Evolutionary conservation across 441 rosid genomes (phyloP), one percentile per base, ranked within the genome.

Genomic region (Flueggea neowawraea): DNA sequence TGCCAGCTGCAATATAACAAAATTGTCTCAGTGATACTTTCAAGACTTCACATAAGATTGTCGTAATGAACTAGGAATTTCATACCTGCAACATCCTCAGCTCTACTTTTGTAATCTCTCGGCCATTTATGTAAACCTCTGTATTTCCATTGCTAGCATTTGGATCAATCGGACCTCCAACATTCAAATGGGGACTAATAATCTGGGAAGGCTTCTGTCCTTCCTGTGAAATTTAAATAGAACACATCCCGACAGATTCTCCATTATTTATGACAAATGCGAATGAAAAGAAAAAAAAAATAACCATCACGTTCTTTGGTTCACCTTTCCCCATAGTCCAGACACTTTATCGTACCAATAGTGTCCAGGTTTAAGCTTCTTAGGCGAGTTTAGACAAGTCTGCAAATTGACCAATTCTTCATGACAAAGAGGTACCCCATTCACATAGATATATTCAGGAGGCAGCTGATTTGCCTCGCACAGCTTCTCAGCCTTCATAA

Each of bases 271-370:
- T 3, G 60, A 57, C 44, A 22, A 68, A 6, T 22, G 11, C 9
- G 41, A 16, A 62, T 11, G 16, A 41, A 58, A 64, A 31, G 45
- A 36, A 8, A 43, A 6, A 43, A 39, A 61, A 16, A 9, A 2
- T 28, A 55, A 6, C 11, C 16, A 13, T 36, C 12, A 12, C 5
- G 16, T 10, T 28, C 60, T 45, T 41, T 61, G 53, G 75, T 70
- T 84, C 79, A 95, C 99, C 97, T 95, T 91, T 78, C 97, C 99
- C 99, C 99, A 95, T 57, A 91, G 85, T 60, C 99, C 99, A 36
- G 94, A 89, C 58, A 81, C 94, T 85, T 73, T 87, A 73, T 94
- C 99, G 65, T 94, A 95, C 99, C 99, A 91, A 87, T 95, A 95
- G 60, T 65, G 73, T 59, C 97, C 99, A 0, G 97, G 97, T 65